A percentile compares a stretch with the other conserved stretches of the same genome.
These are phyloP conservation scores for Collybiopsis confluens DNA, from an alignment of 768 basidiomycete genomes.

Conservation along the genomic window DNA sequence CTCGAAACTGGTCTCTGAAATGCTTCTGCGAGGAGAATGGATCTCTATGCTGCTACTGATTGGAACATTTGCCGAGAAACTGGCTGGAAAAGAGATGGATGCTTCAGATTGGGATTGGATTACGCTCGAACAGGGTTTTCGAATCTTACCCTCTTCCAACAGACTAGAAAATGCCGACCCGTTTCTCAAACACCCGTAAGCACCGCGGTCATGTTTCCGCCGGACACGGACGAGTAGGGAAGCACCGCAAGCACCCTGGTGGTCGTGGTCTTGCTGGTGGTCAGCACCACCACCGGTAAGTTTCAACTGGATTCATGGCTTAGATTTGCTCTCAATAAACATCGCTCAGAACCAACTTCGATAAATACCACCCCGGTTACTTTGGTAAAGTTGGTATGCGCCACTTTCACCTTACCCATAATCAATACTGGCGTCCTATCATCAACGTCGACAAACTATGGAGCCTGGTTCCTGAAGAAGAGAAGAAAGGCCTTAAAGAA, in stretches of 20 bases:
- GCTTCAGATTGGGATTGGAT: conserved; percentile 3
- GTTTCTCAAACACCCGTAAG: conserved; percentile 95
- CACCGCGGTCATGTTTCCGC: conserved; percentile 99
- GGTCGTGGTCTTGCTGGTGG: conserved; percentile 99
- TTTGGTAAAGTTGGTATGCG: conserved; percentile 99
- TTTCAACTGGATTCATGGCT: conserved; percentile 12
- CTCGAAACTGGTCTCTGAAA: not conserved
- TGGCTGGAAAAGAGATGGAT: not conserved
- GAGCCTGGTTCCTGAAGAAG: conserved; percentile 81
- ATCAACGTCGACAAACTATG: conserved; percentile 99
- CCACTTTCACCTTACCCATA: conserved; percentile 92
- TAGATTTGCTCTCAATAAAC: not conserved
- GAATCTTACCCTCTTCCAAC: not conserved
- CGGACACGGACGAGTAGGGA: conserved; percentile 99
- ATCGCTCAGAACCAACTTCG: conserved; percentile 79
- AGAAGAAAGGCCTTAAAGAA: conserved; percentile 74
- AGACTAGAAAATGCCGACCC: conserved; percentile 82
- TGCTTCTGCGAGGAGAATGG: not conserved
- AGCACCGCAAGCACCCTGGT: conserved; percentile 99
- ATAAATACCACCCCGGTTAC: conserved; percentile 99
- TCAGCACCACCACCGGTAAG: conserved; percentile 96
- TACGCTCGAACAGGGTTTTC: too few relatives aligned
- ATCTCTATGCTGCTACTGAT: not conserved
- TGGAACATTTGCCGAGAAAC: not conserved
- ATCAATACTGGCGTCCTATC: conserved; percentile 86